Base-by-base conservation (phyloP, 225 moss, liverwort and hornwort species). In the Sphagnum tenellum region DNA sequence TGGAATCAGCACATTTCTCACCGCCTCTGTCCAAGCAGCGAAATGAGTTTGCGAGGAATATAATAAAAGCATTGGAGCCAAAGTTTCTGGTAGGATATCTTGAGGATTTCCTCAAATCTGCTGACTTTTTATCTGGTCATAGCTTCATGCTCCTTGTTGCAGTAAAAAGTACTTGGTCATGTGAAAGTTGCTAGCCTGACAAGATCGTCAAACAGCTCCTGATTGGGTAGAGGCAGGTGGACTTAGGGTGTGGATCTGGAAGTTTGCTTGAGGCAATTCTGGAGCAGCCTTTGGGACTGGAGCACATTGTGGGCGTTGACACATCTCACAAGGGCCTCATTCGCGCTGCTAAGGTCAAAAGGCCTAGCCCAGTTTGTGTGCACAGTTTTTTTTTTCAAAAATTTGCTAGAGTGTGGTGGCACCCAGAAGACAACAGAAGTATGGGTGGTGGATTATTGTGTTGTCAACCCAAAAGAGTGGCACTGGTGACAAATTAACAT, bases 1-100 rank as follows among this genome's bases (percentile, higher is more conserved):
- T 98, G 82, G 98, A 98, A 72, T 86, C 93, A 53, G 94, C 98
- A 47, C 89, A 87, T 69, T 98, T 98, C 75, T 85, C 93, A 70
- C 98, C 98, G n/a, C 92, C 98, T 13, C 83, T 98, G 73, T 98
- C 98, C 12, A 98, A 98, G 81, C 98, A 98, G 75, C 89, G 98
- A 70, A 74, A 90, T 50, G 89, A 83, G 67, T 90, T 80, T 73
- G 93, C 98, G 14, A 87, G 87, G 60, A 76, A 74, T 46, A 65
- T 93, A 59, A 98, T 98, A 12, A 87, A 89, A 72, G 78, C 85
- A 45, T 47, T 86, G 73, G 80, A 86, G 57, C 93, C 98, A 2
- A 93, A 89, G 64, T 85, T 89, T 64, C 73, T 98, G 89, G 98
- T 98, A 84, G 65, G 56, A 2, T 12, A 1, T 5, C 29, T 29